phyloP scores from a whole-genome alignment of 805 yeast genomes.

The Saturnispora halmiae region DNA sequence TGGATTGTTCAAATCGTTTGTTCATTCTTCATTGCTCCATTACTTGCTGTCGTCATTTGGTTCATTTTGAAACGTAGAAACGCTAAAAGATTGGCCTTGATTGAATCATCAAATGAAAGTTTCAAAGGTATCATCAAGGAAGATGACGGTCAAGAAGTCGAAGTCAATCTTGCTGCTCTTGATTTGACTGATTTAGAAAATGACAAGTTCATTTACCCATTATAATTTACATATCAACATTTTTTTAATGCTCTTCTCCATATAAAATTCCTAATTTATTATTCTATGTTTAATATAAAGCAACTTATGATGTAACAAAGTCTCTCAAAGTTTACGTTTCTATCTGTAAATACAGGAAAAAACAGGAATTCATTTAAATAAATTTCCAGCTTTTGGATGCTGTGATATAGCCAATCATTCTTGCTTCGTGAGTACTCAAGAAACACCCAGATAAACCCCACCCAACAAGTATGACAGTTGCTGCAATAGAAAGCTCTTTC shows the following conservation, averaged over 20 bases:
- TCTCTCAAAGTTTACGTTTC: no score
- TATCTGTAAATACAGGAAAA: no score
- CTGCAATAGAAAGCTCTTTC: slow-evolving; percentile 4
- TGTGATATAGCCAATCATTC: neutral
- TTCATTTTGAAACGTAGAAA: slow-evolving; percentile 29
- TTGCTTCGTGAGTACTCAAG: neutral
- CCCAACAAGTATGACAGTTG: slow-evolving; percentile 4
- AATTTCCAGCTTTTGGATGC: neutral
- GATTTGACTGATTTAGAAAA: slow-evolving; percentile 46
- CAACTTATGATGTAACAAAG: neutral
- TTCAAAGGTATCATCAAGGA: slow-evolving; percentile 23
- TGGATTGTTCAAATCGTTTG: slow-evolving; percentile 45
- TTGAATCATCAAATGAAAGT: slow-evolving; percentile 12
- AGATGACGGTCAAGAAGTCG: slow-evolving; percentile 22
- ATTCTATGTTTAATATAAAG: neutral
- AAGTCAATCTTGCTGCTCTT: slow-evolving; percentile 34
- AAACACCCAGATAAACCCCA: slow-evolving; percentile 3
- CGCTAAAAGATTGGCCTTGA: slow-evolving; percentile 26
- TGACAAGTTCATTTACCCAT: slow-evolving; percentile 38
- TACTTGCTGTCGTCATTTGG: slow-evolving; percentile 33
- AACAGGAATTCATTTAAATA: no score
- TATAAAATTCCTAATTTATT: neutral
- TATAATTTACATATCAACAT: slow-evolving; percentile 16
- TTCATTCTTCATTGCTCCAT: slow-evolving; percentile 37
- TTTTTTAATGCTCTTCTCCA: neutral